phyloP scores from a whole-genome alignment of 352 stramenopile genomes.

The Phytophthora colocasiae region DNA sequence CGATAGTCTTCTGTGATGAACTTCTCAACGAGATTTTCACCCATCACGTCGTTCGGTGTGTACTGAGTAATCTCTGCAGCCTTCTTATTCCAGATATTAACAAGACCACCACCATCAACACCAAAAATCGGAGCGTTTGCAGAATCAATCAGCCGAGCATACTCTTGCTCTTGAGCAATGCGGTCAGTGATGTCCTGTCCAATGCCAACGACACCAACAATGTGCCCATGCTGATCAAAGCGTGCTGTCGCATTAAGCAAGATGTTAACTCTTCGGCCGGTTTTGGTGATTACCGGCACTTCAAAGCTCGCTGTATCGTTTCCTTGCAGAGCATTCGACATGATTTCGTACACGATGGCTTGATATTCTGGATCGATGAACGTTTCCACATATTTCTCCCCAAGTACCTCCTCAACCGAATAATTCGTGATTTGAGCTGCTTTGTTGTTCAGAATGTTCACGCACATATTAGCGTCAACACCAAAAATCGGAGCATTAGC shows the following conservation, averaged over 20 bases:
- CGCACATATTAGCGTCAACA: constrained; percentile 49
- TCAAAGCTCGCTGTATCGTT: constrained; percentile 77
- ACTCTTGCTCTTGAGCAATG: constrained; percentile 65
- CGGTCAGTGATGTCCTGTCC: constrained; percentile 81
- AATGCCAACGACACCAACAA: constrained; percentile 77
- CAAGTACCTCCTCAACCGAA: constrained; percentile 74
- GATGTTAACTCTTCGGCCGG: constrained; percentile 70
- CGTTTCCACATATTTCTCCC: constrained; percentile 73
- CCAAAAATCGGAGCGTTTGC: constrained; percentile 90
- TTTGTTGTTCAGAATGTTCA: constrained; percentile 81
- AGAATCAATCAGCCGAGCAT: constrained; percentile 69
- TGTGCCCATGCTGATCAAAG: constrained; percentile 66
- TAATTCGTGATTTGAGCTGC: constrained; percentile 78
- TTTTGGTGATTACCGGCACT: constrained; percentile 78
- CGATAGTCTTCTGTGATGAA: constrained; percentile 68
- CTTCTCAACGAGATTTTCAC: constrained; percentile 63
- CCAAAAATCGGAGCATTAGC: constrained; percentile 70
- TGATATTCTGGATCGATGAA: constrained; percentile 86
- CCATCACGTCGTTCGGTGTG: constrained; percentile 62
- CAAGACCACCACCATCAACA: constrained; percentile 64
- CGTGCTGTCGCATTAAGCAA: constrained; percentile 81
- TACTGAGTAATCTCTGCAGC: constrained; percentile 81
- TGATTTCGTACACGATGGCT: constrained; percentile 69
- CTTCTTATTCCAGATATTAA: constrained; percentile 82
- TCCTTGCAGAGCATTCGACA: constrained; percentile 67